A percentile compares a stretch with the other conserved stretches of the same genome.
Conservation (phyloP, 176 grass and related monocot species). For the Otatea glauca region DNA sequence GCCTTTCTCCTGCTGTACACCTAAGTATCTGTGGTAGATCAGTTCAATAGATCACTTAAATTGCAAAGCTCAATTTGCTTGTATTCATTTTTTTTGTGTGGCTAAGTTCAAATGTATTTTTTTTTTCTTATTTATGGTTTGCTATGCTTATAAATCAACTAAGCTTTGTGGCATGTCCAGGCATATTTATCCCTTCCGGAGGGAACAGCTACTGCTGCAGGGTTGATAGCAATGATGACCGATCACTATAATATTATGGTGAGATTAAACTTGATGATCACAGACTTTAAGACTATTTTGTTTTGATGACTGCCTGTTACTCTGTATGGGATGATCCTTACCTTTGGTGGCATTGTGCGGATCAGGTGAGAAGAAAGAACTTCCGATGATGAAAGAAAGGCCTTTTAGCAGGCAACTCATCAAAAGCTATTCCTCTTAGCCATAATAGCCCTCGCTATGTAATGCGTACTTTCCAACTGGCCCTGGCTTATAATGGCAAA, state of each 20-base stretch:
- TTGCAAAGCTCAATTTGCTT: slow-evolving; percentile 21
- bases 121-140: neutral
- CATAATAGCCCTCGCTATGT: too few relatives aligned
- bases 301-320: neutral
- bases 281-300: slow-evolving; percentile 12
- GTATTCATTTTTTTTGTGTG: slow-evolving; percentile 5
- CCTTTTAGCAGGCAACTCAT: too few relatives aligned
- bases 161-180: slow-evolving; percentile 58
- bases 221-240: slow-evolving; percentile 97
- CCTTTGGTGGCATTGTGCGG: too few relatives aligned
- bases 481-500: too few relatives aligned
- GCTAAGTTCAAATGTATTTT: slow-evolving; percentile 16
- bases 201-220: slow-evolving; percentile 84
- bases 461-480: too few relatives aligned
- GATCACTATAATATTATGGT: slow-evolving; percentile 96
- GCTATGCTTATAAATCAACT: slow-evolving; percentile 39
- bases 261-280: slow-evolving; percentile 48
- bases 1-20: neutral
- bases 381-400: too few relatives aligned
- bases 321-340: too few relatives aligned
- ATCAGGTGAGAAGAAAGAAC: too few relatives aligned
- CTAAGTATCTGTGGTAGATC: slow-evolving; percentile 3
- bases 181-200: slow-evolving; percentile 97
- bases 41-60: slow-evolving; percentile 11
- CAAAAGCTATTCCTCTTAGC: too few relatives aligned